Evolutionary conservation across 2,329 filamentous ascomycete species (phyloP), one percentile per base, ranked within the genome.

Genomic region (Cytospora piceae): DNA sequence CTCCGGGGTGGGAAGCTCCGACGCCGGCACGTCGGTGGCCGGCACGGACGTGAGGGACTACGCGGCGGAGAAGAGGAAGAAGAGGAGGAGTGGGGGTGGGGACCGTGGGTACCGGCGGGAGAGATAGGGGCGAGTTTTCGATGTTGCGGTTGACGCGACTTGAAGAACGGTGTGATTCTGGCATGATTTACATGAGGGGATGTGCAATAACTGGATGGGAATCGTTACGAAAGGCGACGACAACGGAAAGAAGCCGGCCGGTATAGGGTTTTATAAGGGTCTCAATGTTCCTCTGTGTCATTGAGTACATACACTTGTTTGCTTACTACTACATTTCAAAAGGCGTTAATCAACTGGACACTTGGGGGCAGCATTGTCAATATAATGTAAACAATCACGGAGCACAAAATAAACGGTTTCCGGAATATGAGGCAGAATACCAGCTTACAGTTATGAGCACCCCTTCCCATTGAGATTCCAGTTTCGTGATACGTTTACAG

Each of bases 31-130:
- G 2, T 75, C 63, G 11, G 61, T 56, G 17, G 67, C 67, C 69
- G 75, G 69, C 14, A 71, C 71, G 2, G 72, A 72, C 39, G 69
- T 73, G 15, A 75, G 73, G 57, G 79, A 81, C 54, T 79, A 81
- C 59, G 72, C 75, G 0, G 77, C 82, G 69, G 80, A 82, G 74
- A 79, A 77, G 73, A 71, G 80, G 31, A 79, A 76, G 76, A 77
- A 75, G 72, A 73, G 80, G 22, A 71, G 76, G 46, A 74, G 71
- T 5, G 76, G 71, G 4, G 72, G 74, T 46, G 62, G 56, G 17
- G 34, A 37, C 12, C 34, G 56, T n/a, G 60, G 60, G 9, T 72
- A 74, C 53, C 74, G 74, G 55, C 70, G 75, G 61, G 65, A 71
- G 29, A 69, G 72, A 34, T 70, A 69, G 17, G 64, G 67, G 32